phyloP scores from a whole-genome alignment of 108 stramenopile genomes.

The Craspedostauros australis region DNA sequence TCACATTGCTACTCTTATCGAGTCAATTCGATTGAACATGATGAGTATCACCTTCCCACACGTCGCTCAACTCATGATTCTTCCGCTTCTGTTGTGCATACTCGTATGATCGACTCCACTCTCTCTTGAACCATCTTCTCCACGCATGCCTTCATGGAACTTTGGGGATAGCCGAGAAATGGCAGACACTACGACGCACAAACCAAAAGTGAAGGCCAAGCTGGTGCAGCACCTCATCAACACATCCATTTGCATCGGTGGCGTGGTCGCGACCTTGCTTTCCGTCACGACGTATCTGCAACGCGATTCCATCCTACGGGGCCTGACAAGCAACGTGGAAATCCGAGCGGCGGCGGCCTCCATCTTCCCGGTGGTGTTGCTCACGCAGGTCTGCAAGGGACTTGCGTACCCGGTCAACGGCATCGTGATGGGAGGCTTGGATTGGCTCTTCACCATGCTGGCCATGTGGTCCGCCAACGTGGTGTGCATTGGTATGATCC shows the following conservation, averaged over 20 bases:
- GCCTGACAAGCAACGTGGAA: slow-evolving; percentile 71
- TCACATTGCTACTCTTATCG: too few species aligned
- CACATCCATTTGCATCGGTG: slow-evolving; percentile 65
- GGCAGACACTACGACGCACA: slow-evolving; percentile 36
- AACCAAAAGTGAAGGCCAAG: slow-evolving; percentile 20
- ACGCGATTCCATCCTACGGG: slow-evolving; percentile 53
- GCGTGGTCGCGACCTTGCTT: slow-evolving; percentile 47
- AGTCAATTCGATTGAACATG: too few species aligned
- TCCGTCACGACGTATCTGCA: slow-evolving; percentile 73
- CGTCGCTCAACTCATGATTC: too few species aligned
- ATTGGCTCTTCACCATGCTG: slow-evolving; percentile 84
- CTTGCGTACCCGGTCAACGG: slow-evolving; percentile 93
- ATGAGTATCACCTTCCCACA: too few species aligned
- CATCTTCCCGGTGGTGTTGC: slow-evolving; percentile 80
- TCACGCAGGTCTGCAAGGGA: slow-evolving; percentile 80
- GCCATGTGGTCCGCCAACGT: slow-evolving; percentile 90
- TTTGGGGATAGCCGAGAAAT: slow-evolving; percentile 53
- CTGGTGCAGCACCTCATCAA: slow-evolving; percentile 73
- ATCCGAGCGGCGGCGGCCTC: slow-evolving; percentile 59
- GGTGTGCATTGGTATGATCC: slow-evolving; percentile 66
- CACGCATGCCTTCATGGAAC: too few species aligned
- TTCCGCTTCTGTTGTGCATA: too few species aligned
- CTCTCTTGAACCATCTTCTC: too few species aligned
- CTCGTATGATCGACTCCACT: too few species aligned
- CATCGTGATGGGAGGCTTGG: slow-evolving; percentile 88